phyloP scores from a whole-genome alignment of 805 yeast species.

The Wickerhamomyces silvicola region DNA sequence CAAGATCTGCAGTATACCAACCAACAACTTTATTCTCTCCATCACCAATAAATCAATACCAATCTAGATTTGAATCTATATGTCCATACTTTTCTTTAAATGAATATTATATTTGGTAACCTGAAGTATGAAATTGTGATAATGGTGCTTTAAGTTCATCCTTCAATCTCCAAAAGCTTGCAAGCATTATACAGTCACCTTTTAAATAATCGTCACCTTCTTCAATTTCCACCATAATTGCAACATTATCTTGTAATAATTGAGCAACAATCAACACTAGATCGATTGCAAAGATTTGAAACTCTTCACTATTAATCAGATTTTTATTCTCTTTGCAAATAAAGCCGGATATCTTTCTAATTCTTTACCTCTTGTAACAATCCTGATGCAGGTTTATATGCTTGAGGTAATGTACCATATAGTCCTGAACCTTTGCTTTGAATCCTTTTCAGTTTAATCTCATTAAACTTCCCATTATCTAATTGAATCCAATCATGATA shows the following conservation, averaged over 20 bases:
- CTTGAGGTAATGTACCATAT: constrained; percentile 45
- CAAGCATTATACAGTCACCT: constrained; percentile 57
- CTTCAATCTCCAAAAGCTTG: constrained; percentile 64
- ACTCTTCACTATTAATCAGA: constrained; percentile 46
- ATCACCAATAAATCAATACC: constrained; percentile 60
- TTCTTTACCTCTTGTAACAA: constrained; percentile 44
- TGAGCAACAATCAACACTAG: constrained; percentile 54
- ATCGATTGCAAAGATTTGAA: constrained; percentile 34
- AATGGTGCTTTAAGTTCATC: constrained; percentile 55
- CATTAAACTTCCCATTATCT: constrained; percentile 55
- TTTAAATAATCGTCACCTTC: constrained; percentile 52
- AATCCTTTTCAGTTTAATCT: constrained; percentile 44
- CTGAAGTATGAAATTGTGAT: constrained; percentile 53
- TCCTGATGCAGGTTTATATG: constrained; percentile 50
- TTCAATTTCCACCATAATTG: constrained; percentile 54
- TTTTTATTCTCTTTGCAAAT: constrained; percentile 31
- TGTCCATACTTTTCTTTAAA: constrained; percentile 57
- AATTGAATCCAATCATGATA: constrained; percentile 60
- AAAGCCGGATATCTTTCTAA: constrained; percentile 49
- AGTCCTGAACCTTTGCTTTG: constrained; percentile 36
- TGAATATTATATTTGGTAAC: constrained; percentile 60
- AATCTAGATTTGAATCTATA: constrained; percentile 52
- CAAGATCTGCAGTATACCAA: constrained; percentile 56
- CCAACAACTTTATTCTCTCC: constrained; percentile 48
- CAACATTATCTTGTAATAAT: constrained; percentile 60